Conservation (phyloP, 2,329 filamentous ascomycete genomes). For the Zarea fungicola region DNA sequence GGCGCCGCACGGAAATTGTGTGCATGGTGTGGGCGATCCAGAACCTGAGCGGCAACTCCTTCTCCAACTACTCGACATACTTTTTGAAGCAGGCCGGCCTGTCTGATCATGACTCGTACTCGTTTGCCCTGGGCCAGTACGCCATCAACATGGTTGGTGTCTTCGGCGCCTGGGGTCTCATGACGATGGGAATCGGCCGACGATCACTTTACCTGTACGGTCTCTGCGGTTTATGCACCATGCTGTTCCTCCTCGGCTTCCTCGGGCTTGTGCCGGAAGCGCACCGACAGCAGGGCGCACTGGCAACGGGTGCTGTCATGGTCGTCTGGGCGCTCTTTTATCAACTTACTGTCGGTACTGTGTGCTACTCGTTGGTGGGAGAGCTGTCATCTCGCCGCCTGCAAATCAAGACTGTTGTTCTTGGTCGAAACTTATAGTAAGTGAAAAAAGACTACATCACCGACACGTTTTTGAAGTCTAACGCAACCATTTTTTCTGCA, state of each 20-base stretch:
- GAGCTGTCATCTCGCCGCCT: slow-evolving; percentile 78
- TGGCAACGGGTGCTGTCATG: slow-evolving; percentile 84
- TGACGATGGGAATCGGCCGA: slow-evolving; percentile 69
- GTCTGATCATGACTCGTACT: slow-evolving; percentile 45
- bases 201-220: slow-evolving; percentile 72
- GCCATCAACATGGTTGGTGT: slow-evolving; percentile 75
- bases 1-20: slow-evolving; percentile 69
- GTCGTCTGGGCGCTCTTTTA: slow-evolving; percentile 77
- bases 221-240: slow-evolving; percentile 63
- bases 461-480: too few relatives aligned
- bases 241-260: slow-evolving; percentile 82
- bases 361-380: slow-evolving; percentile 82
- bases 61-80: slow-evolving; percentile 61
- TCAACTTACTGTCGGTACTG: slow-evolving; percentile 81
- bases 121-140: slow-evolving; percentile 59
- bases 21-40: slow-evolving; percentile 61
- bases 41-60: slow-evolving; percentile 58
- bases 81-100: slow-evolving; percentile 58
- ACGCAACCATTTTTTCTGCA: slow-evolving; percentile 20
- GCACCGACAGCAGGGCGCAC: slow-evolving; percentile 55
- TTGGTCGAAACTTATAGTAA: slow-evolving; percentile 72
- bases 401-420: slow-evolving; percentile 86
- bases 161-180: slow-evolving; percentile 75
- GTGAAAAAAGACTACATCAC: too few relatives aligned
- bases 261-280: slow-evolving; percentile 64